Percentiles rank a stretch among this genome's conserved stretches.
Evolutionary conservation across 176 grass and related monocot genomes (phyloP).

Genomic region (Musa itinerans): DNA sequence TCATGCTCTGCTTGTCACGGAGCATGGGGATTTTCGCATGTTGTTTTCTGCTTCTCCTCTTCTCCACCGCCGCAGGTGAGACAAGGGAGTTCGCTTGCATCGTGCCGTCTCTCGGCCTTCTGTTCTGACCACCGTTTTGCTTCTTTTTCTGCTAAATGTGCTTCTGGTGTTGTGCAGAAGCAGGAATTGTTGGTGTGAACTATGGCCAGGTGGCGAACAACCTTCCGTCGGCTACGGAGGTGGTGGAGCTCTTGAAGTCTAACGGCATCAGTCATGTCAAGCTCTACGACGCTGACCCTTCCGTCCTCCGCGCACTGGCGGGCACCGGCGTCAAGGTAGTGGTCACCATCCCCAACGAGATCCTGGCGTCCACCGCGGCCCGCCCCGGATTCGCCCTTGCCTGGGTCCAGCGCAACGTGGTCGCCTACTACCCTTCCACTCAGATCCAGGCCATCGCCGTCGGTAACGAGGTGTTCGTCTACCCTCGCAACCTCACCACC

Average conservation of each 20-base stretch:
- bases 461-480: constrained; percentile 18
- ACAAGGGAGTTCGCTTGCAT: not conserved
- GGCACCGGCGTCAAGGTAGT: constrained; percentile 8
- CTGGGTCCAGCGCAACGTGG: constrained; percentile 1
- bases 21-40: not conserved
- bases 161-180: not conserved
- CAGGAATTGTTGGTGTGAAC: not conserved
- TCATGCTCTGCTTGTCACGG: not conserved
- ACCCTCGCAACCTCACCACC: constrained; percentile 24
- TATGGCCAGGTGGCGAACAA: constrained; percentile 10
- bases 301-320: constrained; percentile 7
- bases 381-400: not conserved
- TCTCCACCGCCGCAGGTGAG: not conserved
- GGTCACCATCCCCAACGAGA: not conserved
- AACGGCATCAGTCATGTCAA: not conserved
- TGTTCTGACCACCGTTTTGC: no score
- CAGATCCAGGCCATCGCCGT: constrained; percentile 2
- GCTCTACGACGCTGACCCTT: constrained; percentile 5
- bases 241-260: not conserved
- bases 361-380: not conserved
- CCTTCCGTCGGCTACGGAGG: not conserved
- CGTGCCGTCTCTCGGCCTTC: not conserved
- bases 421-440: constrained; percentile 6
- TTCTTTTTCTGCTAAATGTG: not conserved
- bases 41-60: not conserved